Base-by-base conservation (phyloP, 441 rosid genomes). In the Pelargonium cotyledonis region DNA sequence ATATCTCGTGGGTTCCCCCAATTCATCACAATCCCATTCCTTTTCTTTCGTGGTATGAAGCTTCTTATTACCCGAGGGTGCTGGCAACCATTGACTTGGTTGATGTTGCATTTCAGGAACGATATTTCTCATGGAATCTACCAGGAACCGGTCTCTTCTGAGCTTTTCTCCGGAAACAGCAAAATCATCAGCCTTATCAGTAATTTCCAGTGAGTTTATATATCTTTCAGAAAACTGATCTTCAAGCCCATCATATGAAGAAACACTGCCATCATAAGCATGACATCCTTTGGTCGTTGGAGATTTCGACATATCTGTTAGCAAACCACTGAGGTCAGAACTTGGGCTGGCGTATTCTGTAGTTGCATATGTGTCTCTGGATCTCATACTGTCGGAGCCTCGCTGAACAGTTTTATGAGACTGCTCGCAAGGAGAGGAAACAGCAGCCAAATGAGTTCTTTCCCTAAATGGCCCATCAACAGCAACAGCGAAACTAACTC, bases 201-300 rank as follows among this genome's bases (percentile, higher is more conserved):
- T 63, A 72, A 63, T 73, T 74, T 76, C 84, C 58, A 65, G 75
- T 57, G 71, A 44, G 67, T 71, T 58, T 14, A 71, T 65, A 23
- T 71, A 68, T 62, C 70, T 75, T 60, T 78, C 72, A 18, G 76
- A 73, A 46, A 80, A 62, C 58, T 78, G 87, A 77, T 84, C 89
- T 79, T 83, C 92, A 8, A 70, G 68, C 72, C 80, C 90, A 40
- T 85, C 89, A 75, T 70, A 76, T 2, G 98, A 87, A 73, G 97
- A 89, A 76, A 85, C 67, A 53, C 85, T 83, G 55, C 82, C 95
- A 79, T 86, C 92, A 72, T 77, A 88, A 51, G 88, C 88, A 71
- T 79, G 88, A 53, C 80, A 73, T 65, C 86, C 82, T 74, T 82
- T 82, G 75, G 80, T 74, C 41, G 84, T 65, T 65, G 85, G 80